phyloP scores from a whole-genome alignment of 2,329 filamentous ascomycete species.

The Teratosphaeria zuluensis region DNA sequence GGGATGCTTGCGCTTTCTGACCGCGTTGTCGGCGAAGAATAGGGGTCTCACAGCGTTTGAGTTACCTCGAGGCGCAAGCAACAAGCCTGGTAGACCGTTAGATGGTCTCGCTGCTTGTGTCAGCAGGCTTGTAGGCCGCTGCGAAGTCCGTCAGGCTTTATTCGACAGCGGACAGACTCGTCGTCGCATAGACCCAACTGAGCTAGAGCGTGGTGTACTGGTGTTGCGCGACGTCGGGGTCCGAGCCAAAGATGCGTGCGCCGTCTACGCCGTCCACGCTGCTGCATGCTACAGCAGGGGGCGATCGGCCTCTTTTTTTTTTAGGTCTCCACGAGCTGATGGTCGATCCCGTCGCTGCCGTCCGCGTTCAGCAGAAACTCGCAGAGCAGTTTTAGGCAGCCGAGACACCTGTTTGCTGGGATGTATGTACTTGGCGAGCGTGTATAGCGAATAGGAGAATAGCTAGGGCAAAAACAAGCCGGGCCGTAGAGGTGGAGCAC shows the following conservation, averaged over 20 bases:
- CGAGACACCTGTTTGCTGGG: neutral
- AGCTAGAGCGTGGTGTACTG: neutral
- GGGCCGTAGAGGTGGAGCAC: neutral
- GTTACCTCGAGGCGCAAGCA: neutral
- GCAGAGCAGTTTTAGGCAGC: neutral
- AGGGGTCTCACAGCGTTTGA: neutral
- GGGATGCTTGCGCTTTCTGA: neutral
- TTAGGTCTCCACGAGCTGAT: neutral
- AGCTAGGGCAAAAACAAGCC: neutral
- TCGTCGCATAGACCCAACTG: neutral
- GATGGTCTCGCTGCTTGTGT: neutral
- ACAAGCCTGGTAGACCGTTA: neutral
- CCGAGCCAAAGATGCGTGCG: neutral
- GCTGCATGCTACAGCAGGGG: neutral
- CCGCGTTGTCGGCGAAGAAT: neutral
- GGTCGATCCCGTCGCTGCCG: neutral
- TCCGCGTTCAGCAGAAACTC: neutral
- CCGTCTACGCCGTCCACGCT: neutral
- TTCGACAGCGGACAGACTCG: neutral
- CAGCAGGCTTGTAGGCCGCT: neutral
- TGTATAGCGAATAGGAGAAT: neutral
- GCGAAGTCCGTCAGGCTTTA: neutral
- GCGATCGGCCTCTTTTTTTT: neutral
- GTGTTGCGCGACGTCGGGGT: neutral
- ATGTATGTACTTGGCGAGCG: neutral